A percentile compares a stretch with the other conserved stretches of the same genome.
phyloP scores from a whole-genome alignment of 352 stramenopile species.

The Phytophthora boehmeriae region DNA sequence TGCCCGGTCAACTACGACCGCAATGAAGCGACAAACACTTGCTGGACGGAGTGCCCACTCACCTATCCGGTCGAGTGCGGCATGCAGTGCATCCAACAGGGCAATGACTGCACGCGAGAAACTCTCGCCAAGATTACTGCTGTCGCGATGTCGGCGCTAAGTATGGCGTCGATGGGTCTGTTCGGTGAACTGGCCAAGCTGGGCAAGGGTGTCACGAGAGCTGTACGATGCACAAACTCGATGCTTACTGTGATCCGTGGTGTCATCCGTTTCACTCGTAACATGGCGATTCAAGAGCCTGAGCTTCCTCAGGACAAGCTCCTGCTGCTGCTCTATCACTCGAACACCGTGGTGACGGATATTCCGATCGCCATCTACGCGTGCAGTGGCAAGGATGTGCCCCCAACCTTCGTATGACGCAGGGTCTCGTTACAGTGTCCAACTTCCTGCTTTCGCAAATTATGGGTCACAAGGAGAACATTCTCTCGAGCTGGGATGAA shows the following conservation, averaged over 20 bases:
- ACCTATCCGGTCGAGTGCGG: conserved; percentile 51
- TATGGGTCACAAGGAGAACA: conserved; percentile 22
- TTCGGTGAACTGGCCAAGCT: conserved; percentile 29
- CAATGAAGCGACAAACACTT: conserved; percentile 32
- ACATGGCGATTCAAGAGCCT: conserved; percentile 19
- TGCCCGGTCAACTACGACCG: conserved; percentile 31
- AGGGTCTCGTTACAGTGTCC: conserved; percentile 23
- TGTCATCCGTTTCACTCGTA: conserved; percentile 7
- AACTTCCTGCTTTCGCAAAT: conserved; percentile 23
- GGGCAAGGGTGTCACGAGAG: conserved; percentile 30
- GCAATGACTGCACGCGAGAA: conserved; percentile 36
- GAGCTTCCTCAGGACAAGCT: conserved; percentile 43
- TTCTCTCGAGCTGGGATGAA: conserved; percentile 17
- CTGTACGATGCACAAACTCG: conserved; percentile 42
- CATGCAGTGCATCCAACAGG: conserved; percentile 51
- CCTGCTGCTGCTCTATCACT: conserved; percentile 42
- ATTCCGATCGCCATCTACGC: conserved; percentile 41
- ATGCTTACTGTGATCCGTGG: conserved; percentile 5
- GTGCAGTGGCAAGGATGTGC: conserved; percentile 35
- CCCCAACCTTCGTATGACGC: conserved; percentile 11
- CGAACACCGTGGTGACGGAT: conserved; percentile 45
- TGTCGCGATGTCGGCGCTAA: conserved; percentile 28
- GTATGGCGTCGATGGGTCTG: conserved; percentile 20
- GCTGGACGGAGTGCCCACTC: conserved; percentile 43
- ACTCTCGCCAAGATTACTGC: conserved; percentile 22